Evolutionary conservation across 2,329 filamentous ascomycete genomes (phyloP).

Genomic region (Diaporthe velutina): DNA sequence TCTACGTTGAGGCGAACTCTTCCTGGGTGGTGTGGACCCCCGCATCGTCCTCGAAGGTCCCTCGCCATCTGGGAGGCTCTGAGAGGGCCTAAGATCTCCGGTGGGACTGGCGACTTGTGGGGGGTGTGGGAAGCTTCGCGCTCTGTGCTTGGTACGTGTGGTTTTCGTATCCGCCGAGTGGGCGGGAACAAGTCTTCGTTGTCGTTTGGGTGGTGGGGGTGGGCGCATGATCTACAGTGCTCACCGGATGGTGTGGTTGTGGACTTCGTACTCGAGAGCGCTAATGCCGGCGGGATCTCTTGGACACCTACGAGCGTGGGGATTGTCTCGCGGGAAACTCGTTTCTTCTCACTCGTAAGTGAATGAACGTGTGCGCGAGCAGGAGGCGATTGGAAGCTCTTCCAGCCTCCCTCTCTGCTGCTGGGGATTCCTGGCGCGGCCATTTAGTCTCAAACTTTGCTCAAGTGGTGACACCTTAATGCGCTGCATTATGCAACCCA

Average conservation of each 20-base stretch:
- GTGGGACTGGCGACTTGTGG: constrained; percentile 17
- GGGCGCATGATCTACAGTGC: constrained; percentile 12
- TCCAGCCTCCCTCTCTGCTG: constrained; percentile 24
- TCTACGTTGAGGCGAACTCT: not conserved
- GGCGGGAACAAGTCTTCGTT: not conserved
- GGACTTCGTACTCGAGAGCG: constrained; percentile 32
- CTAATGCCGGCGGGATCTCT: constrained; percentile 33
- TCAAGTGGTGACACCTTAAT: constrained; percentile 27
- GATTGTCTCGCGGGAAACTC: constrained; percentile 20
- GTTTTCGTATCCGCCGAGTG: constrained; percentile 20
- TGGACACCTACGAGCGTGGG: constrained; percentile 18
- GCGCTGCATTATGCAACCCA: constrained; percentile 6
- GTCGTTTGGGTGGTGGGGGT: constrained; percentile 9
- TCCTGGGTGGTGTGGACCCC: constrained; percentile 20
- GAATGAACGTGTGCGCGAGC: not conserved
- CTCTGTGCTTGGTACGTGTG: not conserved
- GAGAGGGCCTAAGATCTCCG: not conserved
- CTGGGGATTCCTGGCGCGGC: constrained; percentile 9
- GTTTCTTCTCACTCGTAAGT: not conserved
- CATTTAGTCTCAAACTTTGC: constrained; percentile 16
- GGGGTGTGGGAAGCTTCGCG: constrained; percentile 3
- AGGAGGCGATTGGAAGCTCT: not conserved
- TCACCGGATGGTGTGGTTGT: constrained; percentile 12
- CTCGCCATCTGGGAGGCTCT: constrained; percentile 3
- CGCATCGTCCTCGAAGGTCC: not conserved